Base-by-base conservation (phyloP, 345 rosid species). In the Linum lewisii region DNA sequence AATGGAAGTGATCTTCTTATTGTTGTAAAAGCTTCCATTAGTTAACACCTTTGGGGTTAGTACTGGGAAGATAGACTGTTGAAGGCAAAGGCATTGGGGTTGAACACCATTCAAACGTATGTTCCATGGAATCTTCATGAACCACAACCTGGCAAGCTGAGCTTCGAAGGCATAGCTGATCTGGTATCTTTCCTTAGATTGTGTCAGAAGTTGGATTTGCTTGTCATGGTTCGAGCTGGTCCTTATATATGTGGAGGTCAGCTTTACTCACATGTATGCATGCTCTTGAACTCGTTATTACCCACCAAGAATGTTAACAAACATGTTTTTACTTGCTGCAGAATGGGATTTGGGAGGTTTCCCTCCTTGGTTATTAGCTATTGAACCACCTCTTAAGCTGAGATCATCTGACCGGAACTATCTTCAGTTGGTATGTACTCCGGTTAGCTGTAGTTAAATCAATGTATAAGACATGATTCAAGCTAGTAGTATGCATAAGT, bases 301-400 rank as follows among this genome's bases (percentile, higher is more conserved):
- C 10, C 21, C 24, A 45, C 16, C 19, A 2, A 29, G 47, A 26
- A 14, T 26, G 10, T 16, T 5, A 10, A 8, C 25, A 23, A 23
- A 1, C 16, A 10, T 63, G n/a, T 21, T 55, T 36, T 49, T n/a
- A n/a, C 3, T 59, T 61, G 42, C 53, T 68, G 69, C 85, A 91
- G 96, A 88, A 74, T 92, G 98, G 98, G 98, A 92, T 73, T 72
- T 92, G 32, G 96, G 98, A 21, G 96, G 96, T 19, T 88, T 92
- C 61, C 96, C 98, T 72, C 82, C 81, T 68, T 92, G 98, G 98
- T 64, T 92, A 54, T 87, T 92, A 63, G 75, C 93, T 64, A 73
- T 78, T 66, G 69, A 74, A 66, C 96, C 95, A 51, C 76, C 77
- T 60, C 75, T 81, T 47, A 83, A 66, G 69, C 72, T 88, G 51